These are phyloP conservation scores for Barnettozyma siamensis DNA, from an alignment of 805 yeast genomes.

Conservation along the genomic window DNA sequence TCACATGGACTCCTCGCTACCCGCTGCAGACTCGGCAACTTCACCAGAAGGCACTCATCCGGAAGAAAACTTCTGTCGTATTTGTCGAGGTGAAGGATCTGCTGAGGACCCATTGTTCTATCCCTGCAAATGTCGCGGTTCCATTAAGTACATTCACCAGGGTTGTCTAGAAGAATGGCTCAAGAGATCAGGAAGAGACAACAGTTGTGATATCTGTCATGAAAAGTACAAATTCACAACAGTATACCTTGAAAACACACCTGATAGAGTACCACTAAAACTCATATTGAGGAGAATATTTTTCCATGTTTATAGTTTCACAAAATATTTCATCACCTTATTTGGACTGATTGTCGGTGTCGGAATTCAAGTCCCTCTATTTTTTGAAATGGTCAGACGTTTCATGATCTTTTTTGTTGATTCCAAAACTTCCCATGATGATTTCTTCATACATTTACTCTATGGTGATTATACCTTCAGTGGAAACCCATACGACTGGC, in stretches of 20 bases:
- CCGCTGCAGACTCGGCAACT: too few relatives aligned
- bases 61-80: constrained; percentile 66
- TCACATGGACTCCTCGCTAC: too few relatives aligned
- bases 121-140: constrained; percentile 93
- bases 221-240: constrained; percentile 64
- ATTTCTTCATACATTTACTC: constrained; percentile 21
- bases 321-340: constrained; percentile 18
- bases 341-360: constrained; percentile 33
- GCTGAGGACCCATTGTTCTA: constrained; percentile 71
- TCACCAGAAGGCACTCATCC: background rate
- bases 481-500: constrained; percentile 15
- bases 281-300: constrained; percentile 39
- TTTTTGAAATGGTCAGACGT: constrained; percentile 51
- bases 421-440: constrained; percentile 40
- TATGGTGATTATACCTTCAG: constrained; percentile 15
- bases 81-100: constrained; percentile 90
- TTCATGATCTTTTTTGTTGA: constrained; percentile 53
- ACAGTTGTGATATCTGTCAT: constrained; percentile 86
- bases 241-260: constrained; percentile 60
- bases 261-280: constrained; percentile 50
- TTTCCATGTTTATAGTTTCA: constrained; percentile 13
- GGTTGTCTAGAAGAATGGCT: constrained; percentile 91
- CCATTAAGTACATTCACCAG: constrained; percentile 89
- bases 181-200: constrained; percentile 43
- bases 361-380: constrained; percentile 49